Conservation (phyloP, 2,329 filamentous ascomycete species). For the Pseudomassariella vexata region DNA sequence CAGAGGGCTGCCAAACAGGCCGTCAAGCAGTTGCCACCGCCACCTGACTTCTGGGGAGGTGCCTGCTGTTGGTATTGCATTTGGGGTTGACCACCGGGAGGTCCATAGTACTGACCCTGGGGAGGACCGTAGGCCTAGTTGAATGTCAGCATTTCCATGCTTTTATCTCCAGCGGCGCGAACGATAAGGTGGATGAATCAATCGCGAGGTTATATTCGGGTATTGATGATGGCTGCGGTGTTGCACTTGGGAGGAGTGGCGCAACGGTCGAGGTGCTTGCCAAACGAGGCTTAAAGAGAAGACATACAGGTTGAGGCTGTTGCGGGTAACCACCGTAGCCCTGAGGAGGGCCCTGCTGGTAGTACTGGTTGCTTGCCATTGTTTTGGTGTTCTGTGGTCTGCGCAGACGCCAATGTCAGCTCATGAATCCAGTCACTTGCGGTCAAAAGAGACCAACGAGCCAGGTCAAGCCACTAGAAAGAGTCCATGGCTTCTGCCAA, state of each 20-base stretch:
- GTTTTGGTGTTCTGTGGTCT: conserved; percentile 8
- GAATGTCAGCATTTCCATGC: too few relatives aligned
- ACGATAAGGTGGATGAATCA: too few relatives aligned
- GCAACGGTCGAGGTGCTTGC: background rate
- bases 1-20: conserved; percentile 41
- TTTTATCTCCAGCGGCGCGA: too few relatives aligned
- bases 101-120: conserved; percentile 28
- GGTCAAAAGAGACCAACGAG: too few relatives aligned
- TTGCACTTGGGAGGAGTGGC: background rate
- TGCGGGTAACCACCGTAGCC: conserved; percentile 29
- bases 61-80: conserved; percentile 42
- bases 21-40: conserved; percentile 34
- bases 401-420: too few relatives aligned
- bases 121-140: conserved; percentile 34
- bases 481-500: too few relatives aligned
- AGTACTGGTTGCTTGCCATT: conserved; percentile 26
- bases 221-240: conserved; percentile 5
- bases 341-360: conserved; percentile 24
- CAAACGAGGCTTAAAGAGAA: conserved; percentile 6
- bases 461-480: too few relatives aligned
- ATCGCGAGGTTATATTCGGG: too few relatives aligned
- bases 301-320: conserved; percentile 36
- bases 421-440: too few relatives aligned
- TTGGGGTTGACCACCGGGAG: conserved; percentile 32
- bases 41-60: conserved; percentile 25